A percentile compares a stretch with the other conserved stretches of the same genome.
Evolutionary conservation across 805 yeast genomes (phyloP).

Genomic region (Osmozyma mogii): DNA sequence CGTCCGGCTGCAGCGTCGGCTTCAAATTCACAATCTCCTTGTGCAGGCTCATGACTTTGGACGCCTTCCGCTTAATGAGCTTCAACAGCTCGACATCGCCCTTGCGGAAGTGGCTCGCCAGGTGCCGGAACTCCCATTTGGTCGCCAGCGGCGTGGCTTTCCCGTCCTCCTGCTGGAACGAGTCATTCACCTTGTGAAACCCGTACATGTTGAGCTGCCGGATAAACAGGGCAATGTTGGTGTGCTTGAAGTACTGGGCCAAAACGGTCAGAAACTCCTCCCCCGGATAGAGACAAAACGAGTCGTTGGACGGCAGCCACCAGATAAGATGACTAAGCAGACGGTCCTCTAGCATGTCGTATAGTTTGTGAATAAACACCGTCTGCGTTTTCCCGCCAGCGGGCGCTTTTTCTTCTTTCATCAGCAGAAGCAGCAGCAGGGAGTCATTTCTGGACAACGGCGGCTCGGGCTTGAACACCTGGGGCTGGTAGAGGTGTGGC

Average conservation of each 20-base stretch:
- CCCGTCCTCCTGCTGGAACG: slow-evolving; percentile 21
- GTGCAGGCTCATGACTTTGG: slow-evolving; percentile 28
- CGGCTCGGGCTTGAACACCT: no score
- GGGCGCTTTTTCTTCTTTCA: no score
- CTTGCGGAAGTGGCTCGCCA: slow-evolving; percentile 66
- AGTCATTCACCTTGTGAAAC: slow-evolving; percentile 37
- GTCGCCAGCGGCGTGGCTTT: slow-evolving; percentile 12
- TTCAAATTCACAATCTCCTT: slow-evolving; percentile 32
- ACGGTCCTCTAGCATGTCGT: slow-evolving; percentile 81
- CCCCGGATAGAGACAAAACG: slow-evolving; percentile 75
- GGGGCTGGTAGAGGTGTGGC: no score
- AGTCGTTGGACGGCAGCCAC: slow-evolving; percentile 69
- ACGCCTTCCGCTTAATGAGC: slow-evolving; percentile 70
- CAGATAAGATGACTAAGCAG: slow-evolving; percentile 68
- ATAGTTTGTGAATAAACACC: slow-evolving; percentile 78
- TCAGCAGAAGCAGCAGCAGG: no score
- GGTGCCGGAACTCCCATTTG: slow-evolving; percentile 85
- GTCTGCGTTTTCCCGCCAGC: slow-evolving; percentile 36
- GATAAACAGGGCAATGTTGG: slow-evolving; percentile 36
- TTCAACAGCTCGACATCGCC: slow-evolving; percentile 73
- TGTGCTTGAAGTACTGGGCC: slow-evolving; percentile 43
- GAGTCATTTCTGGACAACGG: no score
- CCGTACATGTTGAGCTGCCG: slow-evolving; percentile 40
- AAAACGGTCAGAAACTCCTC: slow-evolving; percentile 80
- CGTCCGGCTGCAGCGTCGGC: slow-evolving; percentile 22